These are phyloP conservation scores for Cladosporium sp. DNA, from an alignment of 2,329 filamentous ascomycete species.

Conservation along the genomic window DNA sequence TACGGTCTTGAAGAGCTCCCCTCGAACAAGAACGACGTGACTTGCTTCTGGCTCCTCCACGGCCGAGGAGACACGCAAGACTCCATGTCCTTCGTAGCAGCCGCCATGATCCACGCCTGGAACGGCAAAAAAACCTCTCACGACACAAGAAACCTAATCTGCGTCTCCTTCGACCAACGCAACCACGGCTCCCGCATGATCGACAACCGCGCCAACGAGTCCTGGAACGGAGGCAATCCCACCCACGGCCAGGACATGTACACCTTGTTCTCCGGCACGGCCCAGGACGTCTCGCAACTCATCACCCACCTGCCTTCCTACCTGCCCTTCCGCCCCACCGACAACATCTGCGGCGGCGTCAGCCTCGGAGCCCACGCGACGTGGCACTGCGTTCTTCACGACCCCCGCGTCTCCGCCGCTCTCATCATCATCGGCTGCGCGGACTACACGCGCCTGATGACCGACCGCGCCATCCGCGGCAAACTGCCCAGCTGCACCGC, in stretches of 20 bases:
- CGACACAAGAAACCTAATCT: slow-evolving; percentile 61
- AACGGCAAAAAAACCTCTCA: slow-evolving; percentile 39
- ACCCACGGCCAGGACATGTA: slow-evolving; percentile 93
- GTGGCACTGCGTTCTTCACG: slow-evolving; percentile 78
- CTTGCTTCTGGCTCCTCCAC: slow-evolving; percentile 90
- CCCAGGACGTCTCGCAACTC: slow-evolving; percentile 68
- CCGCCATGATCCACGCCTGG: slow-evolving; percentile 65
- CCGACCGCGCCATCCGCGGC: slow-evolving; percentile 68
- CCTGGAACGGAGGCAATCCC: slow-evolving; percentile 75
- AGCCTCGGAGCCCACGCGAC: slow-evolving; percentile 83
- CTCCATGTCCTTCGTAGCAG: slow-evolving; percentile 71
- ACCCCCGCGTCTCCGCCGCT: slow-evolving; percentile 72
- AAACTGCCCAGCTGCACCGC: slow-evolving; percentile 56
- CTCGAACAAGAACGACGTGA: slow-evolving; percentile 48
- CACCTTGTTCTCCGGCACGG: slow-evolving; percentile 67
- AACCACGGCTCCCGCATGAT: slow-evolving; percentile 80
- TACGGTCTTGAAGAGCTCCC: slow-evolving; percentile 76
- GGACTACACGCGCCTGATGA: slow-evolving; percentile 81
- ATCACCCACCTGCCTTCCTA: slow-evolving; percentile 77
- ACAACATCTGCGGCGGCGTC: slow-evolving; percentile 75
- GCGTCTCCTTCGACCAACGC: slow-evolving; percentile 83
- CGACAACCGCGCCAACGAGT: slow-evolving; percentile 63
- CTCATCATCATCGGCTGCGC: slow-evolving; percentile 84
- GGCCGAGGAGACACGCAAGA: slow-evolving; percentile 67
- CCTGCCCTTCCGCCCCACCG: slow-evolving; percentile 49